phyloP scores from a whole-genome alignment of 2,329 filamentous ascomycete species.

The Aspergillus oerlinghausenensis region DNA sequence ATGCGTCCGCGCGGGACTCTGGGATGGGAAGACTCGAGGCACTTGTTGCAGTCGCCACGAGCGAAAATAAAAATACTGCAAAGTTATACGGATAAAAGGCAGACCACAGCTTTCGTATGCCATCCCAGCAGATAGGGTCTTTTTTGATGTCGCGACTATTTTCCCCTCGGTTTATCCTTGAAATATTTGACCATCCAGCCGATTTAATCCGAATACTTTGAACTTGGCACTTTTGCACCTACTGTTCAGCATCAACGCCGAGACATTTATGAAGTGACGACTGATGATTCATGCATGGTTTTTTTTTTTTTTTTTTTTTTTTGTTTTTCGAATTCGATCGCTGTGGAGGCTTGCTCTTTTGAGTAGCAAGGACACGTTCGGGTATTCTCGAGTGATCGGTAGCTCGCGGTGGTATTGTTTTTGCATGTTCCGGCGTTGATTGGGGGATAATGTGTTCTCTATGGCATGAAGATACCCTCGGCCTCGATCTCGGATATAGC shows the following conservation, averaged over 20 bases:
- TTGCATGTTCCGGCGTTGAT: slow-evolving; percentile 30
- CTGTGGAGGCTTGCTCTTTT: slow-evolving; percentile 8
- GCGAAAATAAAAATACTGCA: slow-evolving; percentile 38
- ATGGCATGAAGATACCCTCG: slow-evolving; percentile 34
- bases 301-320: slow-evolving; percentile 22
- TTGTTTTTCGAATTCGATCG: slow-evolving; percentile 10
- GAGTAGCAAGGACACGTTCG: not conserved
- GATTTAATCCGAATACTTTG: not conserved
- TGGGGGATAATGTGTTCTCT: slow-evolving; percentile 23
- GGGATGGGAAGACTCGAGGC: slow-evolving; percentile 48
- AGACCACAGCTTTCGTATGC: not conserved
- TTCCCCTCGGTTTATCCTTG: not conserved
- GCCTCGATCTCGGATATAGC: slow-evolving; percentile 22
- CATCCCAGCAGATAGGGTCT: not conserved
- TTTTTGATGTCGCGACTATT: not conserved
- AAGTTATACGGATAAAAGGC: slow-evolving; percentile 28
- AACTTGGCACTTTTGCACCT: slow-evolving; percentile 7
- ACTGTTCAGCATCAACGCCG: slow-evolving; percentile 11
- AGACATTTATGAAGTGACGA: slow-evolving; percentile 33
- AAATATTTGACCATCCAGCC: slow-evolving; percentile 12
- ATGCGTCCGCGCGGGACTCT: slow-evolving; percentile 25
- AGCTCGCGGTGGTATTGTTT: slow-evolving; percentile 5
- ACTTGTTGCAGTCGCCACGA: slow-evolving; percentile 48
- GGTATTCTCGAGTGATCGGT: not conserved
- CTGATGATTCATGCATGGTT: slow-evolving; percentile 33